phyloP scores from a whole-genome alignment of 1,139 yeast species.

The Sugiyamaella grinbergsii region DNA sequence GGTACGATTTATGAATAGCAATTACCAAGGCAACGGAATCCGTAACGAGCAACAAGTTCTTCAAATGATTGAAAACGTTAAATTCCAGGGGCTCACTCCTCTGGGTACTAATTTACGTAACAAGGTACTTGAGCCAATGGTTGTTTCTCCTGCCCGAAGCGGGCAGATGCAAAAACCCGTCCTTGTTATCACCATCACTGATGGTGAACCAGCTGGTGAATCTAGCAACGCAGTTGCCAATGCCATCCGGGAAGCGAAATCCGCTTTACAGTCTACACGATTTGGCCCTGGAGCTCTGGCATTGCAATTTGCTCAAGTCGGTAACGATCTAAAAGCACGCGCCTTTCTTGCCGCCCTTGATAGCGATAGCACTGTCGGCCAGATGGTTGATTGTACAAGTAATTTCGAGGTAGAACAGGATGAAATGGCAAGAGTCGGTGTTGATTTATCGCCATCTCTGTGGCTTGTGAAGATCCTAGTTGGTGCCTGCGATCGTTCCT shows the following conservation, averaged over 20 bases:
- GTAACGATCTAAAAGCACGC: slow-evolving; percentile 41
- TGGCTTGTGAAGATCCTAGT: slow-evolving; percentile 41
- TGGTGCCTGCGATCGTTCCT: slow-evolving; percentile 40
- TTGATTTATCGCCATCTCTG: slow-evolving; percentile 38
- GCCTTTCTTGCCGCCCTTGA: slow-evolving; percentile 40
- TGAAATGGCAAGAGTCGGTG: slow-evolving; percentile 38
- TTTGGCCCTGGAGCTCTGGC: slow-evolving; percentile 42
- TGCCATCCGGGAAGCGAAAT: slow-evolving; percentile 38
- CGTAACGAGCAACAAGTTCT: slow-evolving; percentile 37
- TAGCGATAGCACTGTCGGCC: slow-evolving; percentile 39
- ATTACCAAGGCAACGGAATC: slow-evolving; percentile 37
- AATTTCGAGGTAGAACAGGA: slow-evolving; percentile 43
- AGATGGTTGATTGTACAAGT: slow-evolving; percentile 41
- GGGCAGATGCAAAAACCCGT: slow-evolving; percentile 39
- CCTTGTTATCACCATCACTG: slow-evolving; percentile 40
- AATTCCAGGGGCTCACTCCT: slow-evolving; percentile 42
- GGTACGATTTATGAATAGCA: slow-evolving; percentile 41
- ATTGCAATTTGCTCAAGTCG: slow-evolving; percentile 44
- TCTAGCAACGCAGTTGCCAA: slow-evolving; percentile 33
- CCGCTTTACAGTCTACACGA: slow-evolving; percentile 31
- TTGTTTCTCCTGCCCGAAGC: slow-evolving; percentile 36
- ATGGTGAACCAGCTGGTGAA: slow-evolving; percentile 44
- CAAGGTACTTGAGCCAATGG: slow-evolving; percentile 41
- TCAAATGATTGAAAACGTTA: slow-evolving; percentile 34
- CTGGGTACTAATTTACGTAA: slow-evolving; percentile 37